These are phyloP conservation scores for Styphnolobium japonicum DNA, from an alignment of 306 rosid species.

Conservation along the genomic window DNA sequence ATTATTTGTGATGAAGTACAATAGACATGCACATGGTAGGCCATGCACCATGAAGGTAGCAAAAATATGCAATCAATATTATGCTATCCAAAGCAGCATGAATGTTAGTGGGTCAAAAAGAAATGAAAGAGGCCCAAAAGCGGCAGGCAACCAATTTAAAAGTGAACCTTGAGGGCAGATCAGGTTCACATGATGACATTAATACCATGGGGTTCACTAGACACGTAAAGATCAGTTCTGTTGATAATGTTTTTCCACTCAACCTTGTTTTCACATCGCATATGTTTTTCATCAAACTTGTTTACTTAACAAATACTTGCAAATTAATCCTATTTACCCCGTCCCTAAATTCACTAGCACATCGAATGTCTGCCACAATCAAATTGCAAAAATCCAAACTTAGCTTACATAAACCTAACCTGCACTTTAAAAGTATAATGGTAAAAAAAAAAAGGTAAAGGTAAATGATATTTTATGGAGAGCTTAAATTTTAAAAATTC, in stretches of 20 bases:
- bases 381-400: too few relatives aligned
- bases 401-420: too few relatives aligned
- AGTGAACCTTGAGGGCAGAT: neutral
- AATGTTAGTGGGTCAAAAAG: neutral
- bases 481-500: too few relatives aligned
- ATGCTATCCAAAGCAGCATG: neutral
- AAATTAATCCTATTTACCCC: neutral
- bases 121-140: neutral
- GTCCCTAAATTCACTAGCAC: neutral
- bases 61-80: neutral
- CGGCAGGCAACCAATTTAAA: neutral
- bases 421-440: too few relatives aligned
- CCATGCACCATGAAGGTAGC: constrained; percentile 8
- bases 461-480: too few relatives aligned
- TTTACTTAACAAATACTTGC: neutral
- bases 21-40: constrained; percentile 46
- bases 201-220: constrained; percentile 24
- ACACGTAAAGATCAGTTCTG: neutral
- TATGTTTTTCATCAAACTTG: neutral
- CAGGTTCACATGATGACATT: constrained; percentile 36
- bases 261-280: constrained; percentile 24
- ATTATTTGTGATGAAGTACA: neutral
- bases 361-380: neutral
- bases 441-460: too few relatives aligned
- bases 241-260: neutral